These are phyloP conservation scores for Ophiostoma perfectum DNA, from an alignment of 2,329 filamentous ascomycete species.

Conservation along the genomic window DNA sequence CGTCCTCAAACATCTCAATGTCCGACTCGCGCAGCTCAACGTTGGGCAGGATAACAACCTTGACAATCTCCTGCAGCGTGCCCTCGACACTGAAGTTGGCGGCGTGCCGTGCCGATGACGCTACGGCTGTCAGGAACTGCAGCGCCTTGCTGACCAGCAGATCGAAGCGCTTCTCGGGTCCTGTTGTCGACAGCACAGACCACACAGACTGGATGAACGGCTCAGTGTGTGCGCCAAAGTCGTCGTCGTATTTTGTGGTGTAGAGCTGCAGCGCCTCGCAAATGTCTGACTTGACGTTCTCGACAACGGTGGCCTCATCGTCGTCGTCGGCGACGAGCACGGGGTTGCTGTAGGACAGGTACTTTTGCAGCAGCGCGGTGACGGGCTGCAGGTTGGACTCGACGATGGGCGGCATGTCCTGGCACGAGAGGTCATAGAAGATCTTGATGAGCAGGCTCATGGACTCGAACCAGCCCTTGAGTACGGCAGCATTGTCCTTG, in stretches of 20 bases:
- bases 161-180: conserved; percentile 87
- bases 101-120: conserved; percentile 70
- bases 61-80: conserved; percentile 78
- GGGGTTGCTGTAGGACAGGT: conserved; percentile 83
- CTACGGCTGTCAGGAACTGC: conserved; percentile 88
- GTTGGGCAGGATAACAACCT: conserved; percentile 94
- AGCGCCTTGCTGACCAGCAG: conserved; percentile 89
- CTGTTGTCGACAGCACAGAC: conserved; percentile 81
- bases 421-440: conserved; percentile 93
- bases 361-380: conserved; percentile 79
- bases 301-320: conserved; percentile 82
- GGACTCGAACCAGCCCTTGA: conserved; percentile 76
- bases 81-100: conserved; percentile 77
- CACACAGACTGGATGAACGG: conserved; percentile 88
- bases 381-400: conserved; percentile 80
- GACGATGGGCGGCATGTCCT: conserved; percentile 90
- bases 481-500: conserved; percentile 64
- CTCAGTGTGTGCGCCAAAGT: conserved; percentile 72
- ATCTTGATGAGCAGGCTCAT: conserved; percentile 87
- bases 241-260: conserved; percentile 92
- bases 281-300: conserved; percentile 87
- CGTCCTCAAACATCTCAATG: conserved; percentile 93
- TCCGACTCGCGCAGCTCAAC: conserved; percentile 88
- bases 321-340: conserved; percentile 59
- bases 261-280: conserved; percentile 88